These are phyloP conservation scores for Fusarium chlamydosporum DNA, from an alignment of 2,329 filamentous ascomycete species.

Conservation along the genomic window DNA sequence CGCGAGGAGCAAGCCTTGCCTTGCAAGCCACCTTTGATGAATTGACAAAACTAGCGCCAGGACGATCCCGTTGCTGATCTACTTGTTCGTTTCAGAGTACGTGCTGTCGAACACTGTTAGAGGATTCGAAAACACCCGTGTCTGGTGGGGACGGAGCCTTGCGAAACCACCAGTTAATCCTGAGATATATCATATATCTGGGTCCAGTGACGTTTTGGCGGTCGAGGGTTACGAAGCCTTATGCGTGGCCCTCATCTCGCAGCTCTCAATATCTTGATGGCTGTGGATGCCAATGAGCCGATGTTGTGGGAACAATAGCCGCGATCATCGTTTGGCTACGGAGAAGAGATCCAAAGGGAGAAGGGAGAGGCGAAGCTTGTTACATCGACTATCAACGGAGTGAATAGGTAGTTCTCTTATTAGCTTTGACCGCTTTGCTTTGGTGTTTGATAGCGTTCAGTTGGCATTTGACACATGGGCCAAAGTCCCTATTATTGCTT, in stretches of 20 bases:
- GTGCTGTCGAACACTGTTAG: constrained; percentile 22
- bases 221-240: constrained; percentile 46
- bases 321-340: constrained; percentile 36
- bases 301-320: constrained; percentile 35
- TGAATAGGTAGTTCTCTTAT: not conserved
- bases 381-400: constrained; percentile 9
- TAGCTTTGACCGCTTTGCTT: constrained; percentile 13
- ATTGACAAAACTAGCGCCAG: constrained; percentile 29
- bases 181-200: constrained; percentile 37
- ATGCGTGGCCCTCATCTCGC: constrained; percentile 39
- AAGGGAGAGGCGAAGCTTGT: constrained; percentile 38
- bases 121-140: constrained; percentile 29
- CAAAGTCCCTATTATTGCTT: constrained; percentile 24
- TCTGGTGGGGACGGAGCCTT: constrained; percentile 36
- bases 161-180: constrained; percentile 40
- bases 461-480: constrained; percentile 19
- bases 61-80: constrained; percentile 46
- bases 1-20: constrained; percentile 34
- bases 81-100: constrained; percentile 47
- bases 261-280: constrained; percentile 19
- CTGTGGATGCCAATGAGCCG: constrained; percentile 41
- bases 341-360: constrained; percentile 36
- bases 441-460: constrained; percentile 9
- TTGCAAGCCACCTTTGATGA: constrained; percentile 34
- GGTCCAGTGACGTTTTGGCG: constrained; percentile 41